Evolutionary conservation across 2,329 filamentous ascomycete genomes (phyloP).

Genomic region (Epichloe coenophiala): DNA sequence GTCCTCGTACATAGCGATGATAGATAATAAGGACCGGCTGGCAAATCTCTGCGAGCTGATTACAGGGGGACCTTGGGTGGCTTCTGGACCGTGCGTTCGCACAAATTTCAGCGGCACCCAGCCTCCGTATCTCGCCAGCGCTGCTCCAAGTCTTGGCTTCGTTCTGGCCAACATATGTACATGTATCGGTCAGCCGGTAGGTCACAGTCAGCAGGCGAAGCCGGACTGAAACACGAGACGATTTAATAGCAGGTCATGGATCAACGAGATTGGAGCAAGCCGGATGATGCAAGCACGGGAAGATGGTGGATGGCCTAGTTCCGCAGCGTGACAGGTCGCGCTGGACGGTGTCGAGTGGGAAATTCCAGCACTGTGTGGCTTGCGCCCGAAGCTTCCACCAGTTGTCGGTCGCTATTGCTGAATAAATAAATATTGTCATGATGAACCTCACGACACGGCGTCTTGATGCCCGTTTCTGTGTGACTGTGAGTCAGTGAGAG

Average conservation of each 20-base stretch:
- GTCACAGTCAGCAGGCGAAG: not conserved
- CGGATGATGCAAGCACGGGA: not conserved
- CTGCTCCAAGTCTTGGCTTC: not conserved
- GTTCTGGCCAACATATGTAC: too few species aligned
- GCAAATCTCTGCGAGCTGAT: not conserved
- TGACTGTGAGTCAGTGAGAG: not conserved
- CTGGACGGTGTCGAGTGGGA: too few species aligned
- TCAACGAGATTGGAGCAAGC: not conserved
- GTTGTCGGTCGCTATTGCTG: too few species aligned
- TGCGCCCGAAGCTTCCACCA: too few species aligned
- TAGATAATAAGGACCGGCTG: not conserved
- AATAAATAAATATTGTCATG: too few species aligned
- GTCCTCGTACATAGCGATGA: not conserved
- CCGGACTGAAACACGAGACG: not conserved
- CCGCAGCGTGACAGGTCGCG: too few species aligned
- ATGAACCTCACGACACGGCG: too few species aligned
- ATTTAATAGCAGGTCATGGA: not conserved
- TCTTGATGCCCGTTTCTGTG: not conserved
- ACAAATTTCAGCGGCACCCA: not conserved
- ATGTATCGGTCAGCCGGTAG: not conserved
- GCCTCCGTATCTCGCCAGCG: not conserved
- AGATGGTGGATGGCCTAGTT: not conserved
- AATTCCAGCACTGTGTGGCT: too few species aligned
- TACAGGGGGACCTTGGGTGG: not conserved
- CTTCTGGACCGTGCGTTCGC: not conserved